Percentiles rank a stretch among this genome's conserved stretches.
Evolutionary conservation across 177 flowering plant species (phyloP).

Genomic region (Tripterygium wilfordii): DNA sequence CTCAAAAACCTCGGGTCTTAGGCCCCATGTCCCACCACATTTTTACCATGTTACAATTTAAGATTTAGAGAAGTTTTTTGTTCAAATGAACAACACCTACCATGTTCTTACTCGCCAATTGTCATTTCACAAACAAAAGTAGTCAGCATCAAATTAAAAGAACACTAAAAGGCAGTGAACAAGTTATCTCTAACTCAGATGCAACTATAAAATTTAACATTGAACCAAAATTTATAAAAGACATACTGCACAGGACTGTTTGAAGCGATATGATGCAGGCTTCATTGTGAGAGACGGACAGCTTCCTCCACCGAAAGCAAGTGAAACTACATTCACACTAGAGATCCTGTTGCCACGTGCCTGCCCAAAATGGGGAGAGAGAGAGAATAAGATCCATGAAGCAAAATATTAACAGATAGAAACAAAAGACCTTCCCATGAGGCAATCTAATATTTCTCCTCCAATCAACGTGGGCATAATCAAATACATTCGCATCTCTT

Average conservation of each 20-base stretch:
- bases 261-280: constrained; percentile 19
- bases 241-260: constrained; percentile 41
- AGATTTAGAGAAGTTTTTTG: too few species aligned
- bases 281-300: constrained; percentile 26
- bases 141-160: neutral
- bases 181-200: neutral
- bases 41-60: too few species aligned
- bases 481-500: too few species aligned
- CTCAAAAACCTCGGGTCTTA: too few species aligned
- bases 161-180: neutral
- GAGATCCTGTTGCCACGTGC: constrained; percentile 17
- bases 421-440: too few species aligned
- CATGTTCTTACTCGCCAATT: too few species aligned
- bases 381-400: neutral
- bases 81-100: too few species aligned
- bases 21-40: too few species aligned
- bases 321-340: constrained; percentile 27
- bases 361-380: constrained; percentile 15
- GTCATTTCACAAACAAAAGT: neutral
- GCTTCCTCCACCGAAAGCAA: constrained; percentile 19
- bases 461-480: too few species aligned
- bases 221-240: neutral
- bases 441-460: too few species aligned
- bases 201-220: neutral
- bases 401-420: neutral